phyloP scores from a whole-genome alignment of 164 flowering plant species.

The Chimonanthus salicifolius region DNA sequence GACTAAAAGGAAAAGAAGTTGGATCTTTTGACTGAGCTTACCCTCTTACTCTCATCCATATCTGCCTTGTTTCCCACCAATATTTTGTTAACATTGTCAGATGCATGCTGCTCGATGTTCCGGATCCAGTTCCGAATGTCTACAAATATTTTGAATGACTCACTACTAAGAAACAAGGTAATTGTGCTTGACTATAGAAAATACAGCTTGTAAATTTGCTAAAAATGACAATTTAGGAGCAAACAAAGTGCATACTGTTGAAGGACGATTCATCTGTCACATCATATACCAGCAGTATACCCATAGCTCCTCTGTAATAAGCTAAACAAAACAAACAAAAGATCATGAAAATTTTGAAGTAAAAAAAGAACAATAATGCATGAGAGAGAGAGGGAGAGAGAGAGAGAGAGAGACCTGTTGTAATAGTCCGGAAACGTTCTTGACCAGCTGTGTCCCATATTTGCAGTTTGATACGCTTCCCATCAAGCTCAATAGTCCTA shows the following conservation, averaged over 20 bases:
- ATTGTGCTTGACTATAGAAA: neutral
- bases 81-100: conserved; percentile 64
- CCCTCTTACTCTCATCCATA: conserved; percentile 75
- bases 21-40: conserved; percentile 14
- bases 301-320: conserved; percentile 67
- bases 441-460: conserved; percentile 71
- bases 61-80: conserved; percentile 73
- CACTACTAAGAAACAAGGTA: conserved; percentile 3
- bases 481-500: conserved; percentile 55
- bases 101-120: conserved; percentile 68
- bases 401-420: conserved; percentile 31
- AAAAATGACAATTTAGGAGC: neutral
- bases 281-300: conserved; percentile 54
- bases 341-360: neutral
- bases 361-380: neutral
- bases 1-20: neutral
- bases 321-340: conserved; percentile 15
- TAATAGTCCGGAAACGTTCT: conserved; percentile 55
- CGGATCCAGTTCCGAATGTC: conserved; percentile 75
- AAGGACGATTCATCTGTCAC: conserved; percentile 56
- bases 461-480: conserved; percentile 59
- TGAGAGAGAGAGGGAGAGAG: neutral
- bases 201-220: neutral
- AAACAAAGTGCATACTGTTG: conserved; percentile 32
- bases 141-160: conserved; percentile 19